phyloP scores from a whole-genome alignment of 148 eudicot genomes.

The Fagopyrum homotropicum region DNA sequence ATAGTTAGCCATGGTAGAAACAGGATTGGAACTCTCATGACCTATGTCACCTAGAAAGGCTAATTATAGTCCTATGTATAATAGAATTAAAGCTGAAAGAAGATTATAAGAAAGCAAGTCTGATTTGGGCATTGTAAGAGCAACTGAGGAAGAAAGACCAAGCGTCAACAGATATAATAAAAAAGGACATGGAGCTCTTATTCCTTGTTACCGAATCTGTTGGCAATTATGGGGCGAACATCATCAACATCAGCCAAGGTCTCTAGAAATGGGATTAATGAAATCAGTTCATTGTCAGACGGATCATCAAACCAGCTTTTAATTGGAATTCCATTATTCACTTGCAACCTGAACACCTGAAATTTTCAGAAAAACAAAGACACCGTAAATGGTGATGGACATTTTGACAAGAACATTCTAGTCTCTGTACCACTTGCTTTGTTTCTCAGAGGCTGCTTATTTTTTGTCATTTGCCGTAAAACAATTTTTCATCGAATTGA shows the following conservation, averaged over 20 bases:
- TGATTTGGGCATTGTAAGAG: conserved; percentile 31
- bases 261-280: conserved; percentile 88
- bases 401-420: background rate
- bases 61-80: background rate
- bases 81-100: conserved; percentile 9
- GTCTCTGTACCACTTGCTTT: background rate
- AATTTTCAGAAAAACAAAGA: conserved; percentile 8
- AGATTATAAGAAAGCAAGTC: conserved; percentile 21
- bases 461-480: background rate
- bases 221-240: conserved; percentile 89
- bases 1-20: conserved; percentile 28
- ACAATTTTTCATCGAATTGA: background rate
- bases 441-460: background rate
- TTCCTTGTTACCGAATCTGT: conserved; percentile 96
- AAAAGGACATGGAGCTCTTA: conserved; percentile 63
- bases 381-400: background rate
- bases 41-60: conserved; percentile 16
- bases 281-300: conserved; percentile 69
- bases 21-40: conserved; percentile 18
- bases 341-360: conserved; percentile 95
- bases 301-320: conserved; percentile 99
- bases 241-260: conserved; percentile 78
- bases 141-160: conserved; percentile 26
- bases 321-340: conserved; percentile 97
- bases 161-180: conserved; percentile 35